Evolutionary conservation across 1,284 basidiomycete species (phyloP).

Genomic region (Marasmius tenuissimus): DNA sequence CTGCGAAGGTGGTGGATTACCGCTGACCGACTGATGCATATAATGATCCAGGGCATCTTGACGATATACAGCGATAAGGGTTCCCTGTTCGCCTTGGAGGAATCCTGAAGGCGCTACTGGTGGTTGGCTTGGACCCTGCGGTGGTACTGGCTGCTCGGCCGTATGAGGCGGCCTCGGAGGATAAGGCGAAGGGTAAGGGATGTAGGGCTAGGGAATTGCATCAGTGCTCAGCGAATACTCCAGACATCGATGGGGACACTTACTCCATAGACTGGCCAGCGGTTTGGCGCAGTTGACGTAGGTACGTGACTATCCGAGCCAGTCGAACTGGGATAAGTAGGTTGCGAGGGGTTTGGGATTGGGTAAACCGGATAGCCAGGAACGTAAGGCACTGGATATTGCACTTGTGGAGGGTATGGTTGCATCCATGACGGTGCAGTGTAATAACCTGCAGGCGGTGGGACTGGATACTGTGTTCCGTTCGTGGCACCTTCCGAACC

Average conservation of each 20-base stretch:
- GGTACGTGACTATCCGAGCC: constrained; percentile 38
- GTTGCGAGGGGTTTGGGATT: constrained; percentile 27
- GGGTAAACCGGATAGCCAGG: constrained; percentile 47
- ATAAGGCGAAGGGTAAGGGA: constrained; percentile 44
- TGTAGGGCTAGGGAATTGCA: constrained; percentile 35
- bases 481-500: constrained; percentile 25
- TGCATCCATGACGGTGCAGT: constrained; percentile 53
- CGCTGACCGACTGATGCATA: constrained; percentile 33
- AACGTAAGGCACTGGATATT: constrained; percentile 52
- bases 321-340: constrained; percentile 30
- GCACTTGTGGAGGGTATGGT: constrained; percentile 48
- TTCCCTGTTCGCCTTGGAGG: constrained; percentile 69
- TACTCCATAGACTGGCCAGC: constrained; percentile 49
- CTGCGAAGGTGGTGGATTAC: constrained; percentile 4
- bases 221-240: constrained; percentile 12
- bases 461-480: constrained; percentile 20
- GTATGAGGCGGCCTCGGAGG: constrained; percentile 28
- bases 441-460: constrained; percentile 46
- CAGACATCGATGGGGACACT: constrained; percentile 19
- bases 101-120: constrained; percentile 69
- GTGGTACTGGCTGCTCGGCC: constrained; percentile 25
- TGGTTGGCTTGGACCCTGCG: constrained; percentile 37
- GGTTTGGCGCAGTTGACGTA: constrained; percentile 21
- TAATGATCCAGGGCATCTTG: constrained; percentile 64
- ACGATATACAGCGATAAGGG: constrained; percentile 68